Percentiles rank a stretch among this genome's conserved stretches.
Evolutionary conservation across 306 rosid genomes (phyloP).

Genomic region (Fragaria iinumae): DNA sequence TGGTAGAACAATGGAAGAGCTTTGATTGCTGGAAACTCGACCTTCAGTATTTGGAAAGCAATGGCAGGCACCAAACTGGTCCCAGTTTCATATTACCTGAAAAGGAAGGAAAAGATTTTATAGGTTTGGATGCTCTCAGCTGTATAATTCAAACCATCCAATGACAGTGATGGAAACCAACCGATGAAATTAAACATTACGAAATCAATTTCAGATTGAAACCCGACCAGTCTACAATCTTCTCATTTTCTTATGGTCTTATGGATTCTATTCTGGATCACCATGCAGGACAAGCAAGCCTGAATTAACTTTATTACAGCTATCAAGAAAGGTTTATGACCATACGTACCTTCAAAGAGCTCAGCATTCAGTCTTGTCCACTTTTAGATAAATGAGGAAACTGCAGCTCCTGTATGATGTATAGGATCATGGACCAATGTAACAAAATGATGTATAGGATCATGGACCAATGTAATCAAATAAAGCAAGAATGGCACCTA

Average conservation of each 20-base stretch:
- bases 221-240: not conserved
- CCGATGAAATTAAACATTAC: not conserved
- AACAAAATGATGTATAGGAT: conserved; percentile 24
- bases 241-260: not conserved
- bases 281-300: not conserved
- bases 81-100: conserved; percentile 32
- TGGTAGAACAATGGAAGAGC: conserved; percentile 31
- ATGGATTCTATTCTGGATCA: not conserved
- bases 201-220: not conserved
- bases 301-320: not conserved
- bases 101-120: not conserved
- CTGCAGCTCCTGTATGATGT: conserved; percentile 40
- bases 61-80: conserved; percentile 27
- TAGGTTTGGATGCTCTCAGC: not conserved
- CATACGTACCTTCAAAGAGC: conserved; percentile 50
- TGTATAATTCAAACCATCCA: not conserved
- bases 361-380: conserved; percentile 40
- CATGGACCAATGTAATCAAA: conserved; percentile 35
- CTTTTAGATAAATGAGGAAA: conserved; percentile 19
- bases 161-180: not conserved
- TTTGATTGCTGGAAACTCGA: conserved; percentile 36
- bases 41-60: conserved; percentile 38
- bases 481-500: conserved; percentile 23
- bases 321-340: not conserved
- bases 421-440: conserved; percentile 30